phyloP scores from a whole-genome alignment of 1,284 basidiomycete species.

The Ganoderma multipileum region DNA sequence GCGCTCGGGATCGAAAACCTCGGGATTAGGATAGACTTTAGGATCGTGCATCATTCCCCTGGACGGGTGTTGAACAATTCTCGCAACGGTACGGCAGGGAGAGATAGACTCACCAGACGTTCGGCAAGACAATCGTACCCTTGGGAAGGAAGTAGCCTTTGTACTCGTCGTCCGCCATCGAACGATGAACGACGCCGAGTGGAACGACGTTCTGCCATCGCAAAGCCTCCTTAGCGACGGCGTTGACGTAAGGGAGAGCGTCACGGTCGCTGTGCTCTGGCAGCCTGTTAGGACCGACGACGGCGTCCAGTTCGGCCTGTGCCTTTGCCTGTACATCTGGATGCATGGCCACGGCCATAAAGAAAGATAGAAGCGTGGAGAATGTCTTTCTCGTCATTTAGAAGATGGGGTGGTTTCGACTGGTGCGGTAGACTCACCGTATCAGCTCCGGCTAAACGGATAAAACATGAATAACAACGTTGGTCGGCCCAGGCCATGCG shows the following conservation, averaged over 20 bases:
- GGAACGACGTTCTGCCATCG: conserved; percentile 33
- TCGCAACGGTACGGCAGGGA: background rate
- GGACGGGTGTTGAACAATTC: background rate
- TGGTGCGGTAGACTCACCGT: conserved; percentile 4
- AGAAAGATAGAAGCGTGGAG: conserved; percentile 39
- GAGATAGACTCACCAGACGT: conserved; percentile 35
- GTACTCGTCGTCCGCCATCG: conserved; percentile 28
- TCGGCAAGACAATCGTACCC: conserved; percentile 33
- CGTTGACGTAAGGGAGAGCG: conserved; percentile 33
- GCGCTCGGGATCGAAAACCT: conserved; percentile 43
- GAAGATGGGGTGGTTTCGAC: background rate
- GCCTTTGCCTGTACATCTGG: conserved; percentile 43
- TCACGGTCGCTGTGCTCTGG: conserved; percentile 30
- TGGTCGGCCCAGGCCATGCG: background rate
- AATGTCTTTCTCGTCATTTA: conserved; percentile 17
- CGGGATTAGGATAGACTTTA: conserved; percentile 40
- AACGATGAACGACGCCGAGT: conserved; percentile 22
- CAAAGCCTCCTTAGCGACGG: conserved; percentile 32
- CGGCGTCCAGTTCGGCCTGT: conserved; percentile 40
- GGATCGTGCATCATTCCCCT: conserved; percentile 38
- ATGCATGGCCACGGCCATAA: conserved; percentile 44
- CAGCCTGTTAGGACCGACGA: conserved; percentile 36
- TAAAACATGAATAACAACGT: background rate
- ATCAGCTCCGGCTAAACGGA: conserved; percentile 12
- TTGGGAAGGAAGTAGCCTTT: conserved; percentile 34